Evolutionary conservation across 2,329 filamentous ascomycete genomes (phyloP).

Genomic region (Xylariaceae sp.): DNA sequence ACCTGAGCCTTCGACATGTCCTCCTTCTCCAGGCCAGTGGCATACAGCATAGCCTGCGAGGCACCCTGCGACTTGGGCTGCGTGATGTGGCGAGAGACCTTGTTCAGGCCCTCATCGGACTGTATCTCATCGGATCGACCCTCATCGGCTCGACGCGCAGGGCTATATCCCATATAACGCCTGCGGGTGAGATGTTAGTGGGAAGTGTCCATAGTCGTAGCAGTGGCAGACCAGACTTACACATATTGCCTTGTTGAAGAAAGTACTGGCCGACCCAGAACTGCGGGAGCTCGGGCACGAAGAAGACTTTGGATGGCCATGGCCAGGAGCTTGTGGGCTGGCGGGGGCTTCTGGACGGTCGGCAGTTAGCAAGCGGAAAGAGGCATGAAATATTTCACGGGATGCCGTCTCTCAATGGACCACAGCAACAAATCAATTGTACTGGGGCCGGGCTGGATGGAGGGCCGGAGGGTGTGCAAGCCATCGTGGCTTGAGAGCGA

Average conservation of each 20-base stretch:
- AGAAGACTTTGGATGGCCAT: slow-evolving; percentile 34
- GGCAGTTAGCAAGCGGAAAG: slow-evolving; percentile 6
- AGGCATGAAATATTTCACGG: not conserved
- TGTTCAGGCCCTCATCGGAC: slow-evolving; percentile 67
- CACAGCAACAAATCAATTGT: slow-evolving; percentile 6
- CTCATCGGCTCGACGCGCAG: slow-evolving; percentile 46
- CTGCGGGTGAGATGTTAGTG: slow-evolving; percentile 32
- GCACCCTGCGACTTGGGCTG: slow-evolving; percentile 98
- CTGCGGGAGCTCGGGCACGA: slow-evolving; percentile 30
- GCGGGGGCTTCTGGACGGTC: slow-evolving; percentile 9
- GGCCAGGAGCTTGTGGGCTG: slow-evolving; percentile 6
- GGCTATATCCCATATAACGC: slow-evolving; percentile 49
- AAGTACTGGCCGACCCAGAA: slow-evolving; percentile 28
- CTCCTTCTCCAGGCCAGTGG: slow-evolving; percentile 77
- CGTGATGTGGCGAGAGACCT: slow-evolving; percentile 77
- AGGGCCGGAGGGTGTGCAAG: not conserved
- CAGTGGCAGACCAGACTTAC: slow-evolving; percentile 24
- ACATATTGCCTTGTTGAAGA: slow-evolving; percentile 28
- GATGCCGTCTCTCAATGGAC: slow-evolving; percentile 8
- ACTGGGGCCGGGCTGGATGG: not conserved
- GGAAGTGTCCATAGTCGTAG: not conserved
- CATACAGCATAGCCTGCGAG: slow-evolving; percentile 98
- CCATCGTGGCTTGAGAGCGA: slow-evolving; percentile 5
- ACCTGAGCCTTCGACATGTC: slow-evolving; percentile 97
- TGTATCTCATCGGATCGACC: no score